Evolutionary conservation across 2,329 filamentous ascomycete genomes (phyloP), one percentile per base, ranked within the genome.

Genomic region (Ilyonectria mors-panacis): DNA sequence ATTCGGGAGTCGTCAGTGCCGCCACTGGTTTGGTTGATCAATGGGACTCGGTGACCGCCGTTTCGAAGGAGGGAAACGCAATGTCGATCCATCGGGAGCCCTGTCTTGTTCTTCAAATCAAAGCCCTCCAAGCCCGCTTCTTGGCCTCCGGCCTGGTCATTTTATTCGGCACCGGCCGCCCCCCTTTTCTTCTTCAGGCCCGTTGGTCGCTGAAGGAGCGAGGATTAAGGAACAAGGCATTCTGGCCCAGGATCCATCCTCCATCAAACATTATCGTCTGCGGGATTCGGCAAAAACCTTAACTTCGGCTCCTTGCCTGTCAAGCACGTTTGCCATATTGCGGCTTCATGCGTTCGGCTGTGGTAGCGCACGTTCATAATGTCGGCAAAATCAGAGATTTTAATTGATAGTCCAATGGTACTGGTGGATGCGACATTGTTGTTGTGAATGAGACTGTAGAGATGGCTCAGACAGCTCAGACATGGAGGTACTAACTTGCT

Each of bases 81-180:
- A 73, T 71, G 73, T 67, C 65, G 70, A 75, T 75, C 73, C 23
- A 50, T 72, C 56, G 60, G 66, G 60, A 62, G 60, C 63, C 60
- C 66, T 55, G 48, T 67, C 26, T 57, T 59, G 58, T 70, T 57
- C 45, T 57, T 66, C 67, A 73, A 73, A 72, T 70, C 67, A 72
- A 67, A 67, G 59, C 42, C 62, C 33, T 66, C 65, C 60, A 63
- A 51, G 54, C 63, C 47, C 63, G 51, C 47, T 57, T 68, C 70
- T 73, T 73, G 71, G 73, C 68, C 62, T 63, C 37, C 48, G 39
- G 51, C 47, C 62, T 55, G 42, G 33, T 67, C 53, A 69, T 63
- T 67, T 61, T 45, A 47, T 65, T 63, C 60, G 59, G 51, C 65
- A 65, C 19, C 42, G 47, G 30, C 53, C 51, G 35, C 64, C 50